These are phyloP conservation scores for Bipolaris victoriae DNA, from an alignment of 2,329 filamentous ascomycete species.

Conservation along the genomic window DNA sequence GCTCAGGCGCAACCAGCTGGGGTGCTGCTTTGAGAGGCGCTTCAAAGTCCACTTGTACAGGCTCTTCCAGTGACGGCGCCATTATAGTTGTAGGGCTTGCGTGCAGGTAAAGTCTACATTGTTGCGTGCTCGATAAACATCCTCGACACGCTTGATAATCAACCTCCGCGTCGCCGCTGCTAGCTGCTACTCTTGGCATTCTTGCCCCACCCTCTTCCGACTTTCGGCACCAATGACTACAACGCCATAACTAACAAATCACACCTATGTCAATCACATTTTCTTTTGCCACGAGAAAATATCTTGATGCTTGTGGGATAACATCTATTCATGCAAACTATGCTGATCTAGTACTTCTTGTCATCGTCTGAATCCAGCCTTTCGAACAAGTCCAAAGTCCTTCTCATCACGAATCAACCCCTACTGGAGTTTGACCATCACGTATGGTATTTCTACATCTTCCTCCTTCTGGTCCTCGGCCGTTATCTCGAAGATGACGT, in stretches of 20 bases:
- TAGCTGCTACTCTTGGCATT: conserved; percentile 30
- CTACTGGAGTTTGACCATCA: conserved; percentile 78
- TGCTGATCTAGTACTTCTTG: conserved; percentile 28
- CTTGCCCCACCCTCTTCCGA: conserved; percentile 35
- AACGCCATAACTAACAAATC: not conserved
- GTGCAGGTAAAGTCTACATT: conserved; percentile 26
- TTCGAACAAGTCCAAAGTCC: not conserved
- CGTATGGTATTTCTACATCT: conserved; percentile 96
- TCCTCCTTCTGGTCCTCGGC: conserved; percentile 87
- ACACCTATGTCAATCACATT: not conserved
- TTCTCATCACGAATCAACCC: not conserved
- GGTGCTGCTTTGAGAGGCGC: conserved; percentile 80
- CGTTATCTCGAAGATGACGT: conserved; percentile 93
- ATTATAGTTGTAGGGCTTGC: conserved; percentile 54
- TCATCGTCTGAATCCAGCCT: not conserved
- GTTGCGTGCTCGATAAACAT: conserved; percentile 28
- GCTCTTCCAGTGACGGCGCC: conserved; percentile 81
- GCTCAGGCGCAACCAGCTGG: conserved; percentile 89
- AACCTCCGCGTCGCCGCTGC: conserved; percentile 33
- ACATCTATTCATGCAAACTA: conserved; percentile 25
- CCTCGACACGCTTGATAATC: conserved; percentile 42
- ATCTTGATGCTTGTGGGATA: not conserved
- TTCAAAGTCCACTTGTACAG: conserved; percentile 70
- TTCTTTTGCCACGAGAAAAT: not conserved
- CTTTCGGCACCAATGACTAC: conserved; percentile 23